A percentile compares a stretch with the other conserved stretches of the same genome.
These are phyloP conservation scores for Phytophthora citricola DNA, from an alignment of 352 stramenopile genomes.

Conservation along the genomic window DNA sequence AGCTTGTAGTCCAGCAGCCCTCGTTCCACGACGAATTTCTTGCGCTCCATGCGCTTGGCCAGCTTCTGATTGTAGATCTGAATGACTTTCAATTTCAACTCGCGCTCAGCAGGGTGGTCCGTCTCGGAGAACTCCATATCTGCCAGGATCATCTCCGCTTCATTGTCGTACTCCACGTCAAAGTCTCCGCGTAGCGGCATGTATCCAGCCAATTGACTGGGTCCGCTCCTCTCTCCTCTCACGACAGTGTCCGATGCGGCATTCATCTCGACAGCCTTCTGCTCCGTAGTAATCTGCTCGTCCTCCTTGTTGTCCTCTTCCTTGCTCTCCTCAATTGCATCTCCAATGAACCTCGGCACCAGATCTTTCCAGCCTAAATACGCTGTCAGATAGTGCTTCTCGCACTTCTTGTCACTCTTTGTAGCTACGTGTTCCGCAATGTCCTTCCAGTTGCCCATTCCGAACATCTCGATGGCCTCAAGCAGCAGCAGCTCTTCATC, in stretches of 20 bases:
- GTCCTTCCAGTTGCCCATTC: conserved; percentile 97
- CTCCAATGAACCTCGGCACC: conserved; percentile 69
- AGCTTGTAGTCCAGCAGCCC: conserved; percentile 94
- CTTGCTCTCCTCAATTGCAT: conserved; percentile 41
- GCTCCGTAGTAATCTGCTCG: conserved; percentile 32
- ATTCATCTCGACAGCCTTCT: conserved; percentile 35
- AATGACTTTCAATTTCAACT: conserved; percentile 97
- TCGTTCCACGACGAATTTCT: conserved; percentile 92
- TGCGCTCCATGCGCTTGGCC: conserved; percentile 92
- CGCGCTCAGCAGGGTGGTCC: conserved; percentile 88
- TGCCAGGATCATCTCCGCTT: conserved; percentile 95
- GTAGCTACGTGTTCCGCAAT: conserved; percentile 88
- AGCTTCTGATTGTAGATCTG: conserved; percentile 98
- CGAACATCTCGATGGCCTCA: conserved; percentile 96
- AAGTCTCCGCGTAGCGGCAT: conserved; percentile 97
- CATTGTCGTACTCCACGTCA: conserved; percentile 98
- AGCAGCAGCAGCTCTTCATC: conserved; percentile 97
- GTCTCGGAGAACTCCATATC: conserved; percentile 97
- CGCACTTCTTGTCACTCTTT: conserved; percentile 90
- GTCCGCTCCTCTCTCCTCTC: conserved; percentile 31
- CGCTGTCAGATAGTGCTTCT: conserved; percentile 86
- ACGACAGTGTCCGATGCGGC: conserved; percentile 22
- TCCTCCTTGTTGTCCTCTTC: conserved; percentile 20
- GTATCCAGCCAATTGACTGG: conserved; percentile 87
- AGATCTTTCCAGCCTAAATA: conserved; percentile 75